Evolutionary conservation across 2,329 filamentous ascomycete genomes (phyloP).

Genomic region (Microdochium bolleyi): DNA sequence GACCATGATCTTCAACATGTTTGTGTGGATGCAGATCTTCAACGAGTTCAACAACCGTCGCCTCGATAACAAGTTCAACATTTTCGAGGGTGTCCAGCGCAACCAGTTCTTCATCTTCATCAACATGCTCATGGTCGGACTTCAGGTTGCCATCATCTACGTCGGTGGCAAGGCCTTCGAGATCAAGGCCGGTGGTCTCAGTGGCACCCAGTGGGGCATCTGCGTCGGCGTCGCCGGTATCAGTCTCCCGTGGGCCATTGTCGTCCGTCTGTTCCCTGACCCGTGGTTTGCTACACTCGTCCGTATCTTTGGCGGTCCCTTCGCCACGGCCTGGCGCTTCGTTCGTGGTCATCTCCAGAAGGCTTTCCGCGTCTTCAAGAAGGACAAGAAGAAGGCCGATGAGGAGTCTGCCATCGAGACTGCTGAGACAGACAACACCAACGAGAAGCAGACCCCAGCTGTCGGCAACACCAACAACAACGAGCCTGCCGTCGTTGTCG

Average conservation of each 20-base stretch:
- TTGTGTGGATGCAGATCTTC: constrained; percentile 68
- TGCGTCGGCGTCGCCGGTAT: constrained; percentile 39
- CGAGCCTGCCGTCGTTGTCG: background rate
- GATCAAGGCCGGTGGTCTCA: constrained; percentile 31
- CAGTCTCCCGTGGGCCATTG: constrained; percentile 40
- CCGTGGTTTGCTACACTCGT: constrained; percentile 23
- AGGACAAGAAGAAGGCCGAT: background rate
- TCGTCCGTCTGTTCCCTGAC: constrained; percentile 43
- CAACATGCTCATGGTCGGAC: constrained; percentile 47
- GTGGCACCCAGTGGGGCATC: constrained; percentile 45
- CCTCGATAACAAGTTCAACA: constrained; percentile 54
- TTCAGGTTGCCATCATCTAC: constrained; percentile 50
- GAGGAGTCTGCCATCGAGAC: background rate
- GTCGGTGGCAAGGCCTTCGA: constrained; percentile 47
- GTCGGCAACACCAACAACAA: background rate
- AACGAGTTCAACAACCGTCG: constrained; percentile 61
- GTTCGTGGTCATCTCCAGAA: background rate
- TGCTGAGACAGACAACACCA: background rate
- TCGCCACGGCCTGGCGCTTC: constrained; percentile 17
- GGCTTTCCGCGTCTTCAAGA: background rate
- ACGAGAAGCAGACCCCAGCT: background rate
- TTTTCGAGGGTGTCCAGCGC: constrained; percentile 47
- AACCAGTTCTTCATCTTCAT: constrained; percentile 53
- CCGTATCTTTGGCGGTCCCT: constrained; percentile 17
- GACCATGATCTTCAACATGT: constrained; percentile 61